Percentiles rank a stretch among this genome's conserved stretches.
Evolutionary conservation across 1,139 yeast genomes (phyloP).

Genomic region (Starmera stellimalicola): DNA sequence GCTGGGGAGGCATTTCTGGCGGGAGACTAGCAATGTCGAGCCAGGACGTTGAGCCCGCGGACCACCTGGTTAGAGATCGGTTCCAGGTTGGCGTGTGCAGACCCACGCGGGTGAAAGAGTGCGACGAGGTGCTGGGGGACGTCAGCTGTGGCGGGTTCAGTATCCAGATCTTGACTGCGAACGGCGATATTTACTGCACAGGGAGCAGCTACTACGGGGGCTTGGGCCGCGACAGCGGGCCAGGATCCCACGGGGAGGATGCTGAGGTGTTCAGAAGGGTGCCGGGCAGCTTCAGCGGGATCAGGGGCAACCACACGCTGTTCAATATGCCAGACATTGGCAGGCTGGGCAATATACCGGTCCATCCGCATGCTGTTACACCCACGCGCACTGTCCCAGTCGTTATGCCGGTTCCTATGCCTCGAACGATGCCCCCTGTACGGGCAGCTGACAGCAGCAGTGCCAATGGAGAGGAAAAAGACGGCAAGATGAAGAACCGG

Average conservation of each 20-base stretch:
- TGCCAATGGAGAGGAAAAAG: conserved; percentile 10
- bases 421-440: neutral
- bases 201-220: conserved; percentile 43
- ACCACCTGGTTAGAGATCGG: conserved; percentile 22
- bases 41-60: conserved; percentile 21
- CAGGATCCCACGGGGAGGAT: conserved; percentile 26
- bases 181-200: conserved; percentile 45
- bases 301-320: conserved; percentile 1
- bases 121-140: conserved; percentile 34
- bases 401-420: conserved; percentile 1
- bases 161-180: conserved; percentile 47
- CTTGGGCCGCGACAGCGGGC: conserved; percentile 12
- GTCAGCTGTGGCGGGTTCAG: conserved; percentile 61
- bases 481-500: neutral
- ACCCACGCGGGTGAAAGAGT: conserved; percentile 33
- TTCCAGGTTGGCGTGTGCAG: conserved; percentile 29
- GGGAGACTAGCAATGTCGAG: conserved; percentile 49
- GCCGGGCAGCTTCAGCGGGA: neutral
- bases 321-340: neutral
- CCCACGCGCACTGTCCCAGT: conserved; percentile 9
- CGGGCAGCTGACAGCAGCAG: conserved; percentile 12
- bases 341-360: conserved; percentile 1
- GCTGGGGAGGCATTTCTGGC: conserved; percentile 53
- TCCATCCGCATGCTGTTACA: conserved; percentile 1
- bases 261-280: conserved; percentile 20